phyloP scores from a whole-genome alignment of 352 stramenopile genomes.

The Phytopythium oedochilum region DNA sequence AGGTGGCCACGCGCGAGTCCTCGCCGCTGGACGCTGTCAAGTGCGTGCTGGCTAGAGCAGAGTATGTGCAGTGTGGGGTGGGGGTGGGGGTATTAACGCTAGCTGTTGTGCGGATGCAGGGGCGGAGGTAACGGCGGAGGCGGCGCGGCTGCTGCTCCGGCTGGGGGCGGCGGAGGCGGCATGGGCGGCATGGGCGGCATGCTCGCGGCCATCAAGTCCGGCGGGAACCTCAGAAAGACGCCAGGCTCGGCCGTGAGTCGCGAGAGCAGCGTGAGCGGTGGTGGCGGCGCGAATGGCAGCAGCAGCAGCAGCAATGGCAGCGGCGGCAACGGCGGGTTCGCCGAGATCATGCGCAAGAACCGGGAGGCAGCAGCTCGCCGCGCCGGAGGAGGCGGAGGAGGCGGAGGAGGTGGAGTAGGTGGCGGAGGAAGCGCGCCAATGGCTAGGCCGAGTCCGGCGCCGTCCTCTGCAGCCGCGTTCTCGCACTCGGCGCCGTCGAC shows the following conservation, averaged over 20 bases:
- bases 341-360: constrained; percentile 90
- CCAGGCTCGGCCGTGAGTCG: constrained; percentile 18
- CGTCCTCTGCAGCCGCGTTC: constrained; percentile 3
- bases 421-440: constrained; percentile 9
- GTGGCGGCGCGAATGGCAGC: constrained; percentile 4
- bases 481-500: constrained; percentile 54
- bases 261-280: constrained; percentile 11
- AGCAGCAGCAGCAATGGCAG: constrained; percentile 11
- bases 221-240: constrained; percentile 59
- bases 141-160: not conserved
- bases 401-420: constrained; percentile 4
- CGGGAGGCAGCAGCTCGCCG: constrained; percentile 74
- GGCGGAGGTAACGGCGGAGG: constrained; percentile 7
- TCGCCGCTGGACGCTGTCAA: constrained; percentile 41
- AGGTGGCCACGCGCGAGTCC: constrained; percentile 71
- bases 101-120: constrained; percentile 2
- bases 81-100: not conserved
- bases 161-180: constrained; percentile 16
- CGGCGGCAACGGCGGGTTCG: constrained; percentile 58
- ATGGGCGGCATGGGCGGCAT: constrained; percentile 61
- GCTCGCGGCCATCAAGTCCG: constrained; percentile 70
- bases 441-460: not conserved
- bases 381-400: constrained; percentile 4
- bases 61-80: no score
- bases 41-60: constrained; percentile 10